Conservation (phyloP, 2,329 filamentous ascomycete species). For the Pseudogymnoascus pannorum region DNA sequence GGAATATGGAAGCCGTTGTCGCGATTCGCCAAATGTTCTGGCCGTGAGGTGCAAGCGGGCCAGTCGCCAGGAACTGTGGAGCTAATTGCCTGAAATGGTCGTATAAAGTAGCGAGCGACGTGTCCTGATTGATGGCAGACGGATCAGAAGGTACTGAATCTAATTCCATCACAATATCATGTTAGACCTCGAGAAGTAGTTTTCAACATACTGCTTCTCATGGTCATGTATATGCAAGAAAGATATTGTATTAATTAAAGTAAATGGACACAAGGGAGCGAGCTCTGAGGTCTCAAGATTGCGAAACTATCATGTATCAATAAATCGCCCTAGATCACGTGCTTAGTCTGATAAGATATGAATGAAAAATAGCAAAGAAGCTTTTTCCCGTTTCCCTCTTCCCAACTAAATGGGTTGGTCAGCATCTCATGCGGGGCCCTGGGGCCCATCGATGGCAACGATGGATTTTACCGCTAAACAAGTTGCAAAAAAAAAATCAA, state of each 20-base stretch:
- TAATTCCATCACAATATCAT: neutral
- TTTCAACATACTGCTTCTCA: neutral
- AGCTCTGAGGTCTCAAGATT: neutral
- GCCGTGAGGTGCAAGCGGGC: slow-evolving; percentile 4
- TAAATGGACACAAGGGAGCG: neutral
- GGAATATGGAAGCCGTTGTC: slow-evolving; percentile 8
- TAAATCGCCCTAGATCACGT: slow-evolving; percentile 4
- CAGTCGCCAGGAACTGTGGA: slow-evolving; percentile 7
- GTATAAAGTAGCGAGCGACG: neutral
- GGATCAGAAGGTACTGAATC: neutral
- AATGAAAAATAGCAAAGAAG: neutral
- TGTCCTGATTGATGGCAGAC: neutral
- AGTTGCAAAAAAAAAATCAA: neutral
- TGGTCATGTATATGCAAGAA: neutral
- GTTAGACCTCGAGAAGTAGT: neutral
- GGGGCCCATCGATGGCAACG: slow-evolving; percentile 29
- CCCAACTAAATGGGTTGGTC: too few relatives aligned
- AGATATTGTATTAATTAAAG: neutral
- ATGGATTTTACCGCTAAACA: slow-evolving; percentile 29
- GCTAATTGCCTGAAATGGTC: slow-evolving; percentile 8
- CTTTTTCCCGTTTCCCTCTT: neutral
- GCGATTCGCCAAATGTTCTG: slow-evolving; percentile 1
- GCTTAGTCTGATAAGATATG: neutral
- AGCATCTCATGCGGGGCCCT: too few relatives aligned
- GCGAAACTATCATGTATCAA: neutral